Percentiles rank a stretch among this genome's conserved stretches.
These are phyloP conservation scores for Xerocomus potaroensis DNA, from an alignment of 768 basidiomycete species.

Conservation along the genomic window DNA sequence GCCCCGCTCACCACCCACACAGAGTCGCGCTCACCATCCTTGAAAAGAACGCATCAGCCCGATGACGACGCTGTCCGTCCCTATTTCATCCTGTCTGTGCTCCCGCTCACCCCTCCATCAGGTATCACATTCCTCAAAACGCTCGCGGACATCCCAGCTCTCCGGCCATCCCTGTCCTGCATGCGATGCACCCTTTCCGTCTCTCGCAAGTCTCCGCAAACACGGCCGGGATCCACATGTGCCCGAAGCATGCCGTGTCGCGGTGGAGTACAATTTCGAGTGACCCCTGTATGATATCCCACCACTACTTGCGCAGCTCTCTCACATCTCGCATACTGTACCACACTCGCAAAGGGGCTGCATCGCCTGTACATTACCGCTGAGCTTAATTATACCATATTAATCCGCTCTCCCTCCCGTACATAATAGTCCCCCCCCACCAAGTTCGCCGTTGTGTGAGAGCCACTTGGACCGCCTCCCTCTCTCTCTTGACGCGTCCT, in stretches of 20 bases:
- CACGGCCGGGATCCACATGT: slow-evolving; percentile 52
- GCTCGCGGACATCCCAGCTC: slow-evolving; percentile 45
- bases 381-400: slow-evolving; percentile 34
- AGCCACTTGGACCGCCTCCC: no score
- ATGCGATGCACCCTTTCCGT: slow-evolving; percentile 64
- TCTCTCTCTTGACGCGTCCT: no score
- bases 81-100: neutral
- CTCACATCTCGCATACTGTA: no score
- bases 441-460: slow-evolving; percentile 4
- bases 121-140: slow-evolving; percentile 54
- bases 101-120: slow-evolving; percentile 24
- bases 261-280: slow-evolving; percentile 74
- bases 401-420: slow-evolving; percentile 16
- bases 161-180: slow-evolving; percentile 66
- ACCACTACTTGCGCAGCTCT: slow-evolving; percentile 25
- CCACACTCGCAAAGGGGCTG: neutral
- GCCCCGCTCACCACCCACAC: slow-evolving; percentile 3
- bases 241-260: slow-evolving; percentile 69
- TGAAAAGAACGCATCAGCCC: slow-evolving; percentile 43
- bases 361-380: slow-evolving; percentile 27
- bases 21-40: slow-evolving; percentile 31
- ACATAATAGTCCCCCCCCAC: neutral
- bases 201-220: slow-evolving; percentile 53
- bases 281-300: slow-evolving; percentile 31
- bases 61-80: slow-evolving; percentile 41